A percentile compares a stretch with the other conserved stretches of the same genome.
phyloP scores from a whole-genome alignment of 192 early-diverging fungal genomes.

The Backusella westeae region DNA sequence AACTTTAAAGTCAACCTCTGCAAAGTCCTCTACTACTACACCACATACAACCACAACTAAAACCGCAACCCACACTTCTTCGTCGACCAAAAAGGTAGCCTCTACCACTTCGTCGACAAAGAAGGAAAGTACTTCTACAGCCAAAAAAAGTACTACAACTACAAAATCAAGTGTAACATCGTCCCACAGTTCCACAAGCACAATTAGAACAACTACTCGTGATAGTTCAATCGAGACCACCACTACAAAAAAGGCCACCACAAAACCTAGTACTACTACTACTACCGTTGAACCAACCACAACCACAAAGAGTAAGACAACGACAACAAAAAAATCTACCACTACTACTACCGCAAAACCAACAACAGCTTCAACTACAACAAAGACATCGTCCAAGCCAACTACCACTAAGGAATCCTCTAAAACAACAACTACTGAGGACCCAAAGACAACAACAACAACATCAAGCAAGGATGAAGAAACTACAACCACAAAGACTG shows the following conservation, averaged over 20 bases:
- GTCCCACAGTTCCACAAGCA: background rate
- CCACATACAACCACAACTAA: background rate
- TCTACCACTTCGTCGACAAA: background rate
- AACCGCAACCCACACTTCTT: background rate
- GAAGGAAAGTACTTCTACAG: background rate
- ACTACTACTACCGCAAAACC: background rate
- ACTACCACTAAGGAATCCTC: background rate
- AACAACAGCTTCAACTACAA: background rate
- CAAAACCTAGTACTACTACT: background rate
- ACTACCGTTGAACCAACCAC: background rate
- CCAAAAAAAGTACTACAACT: conserved; percentile 4
- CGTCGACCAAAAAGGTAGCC: background rate
- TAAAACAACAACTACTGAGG: background rate
- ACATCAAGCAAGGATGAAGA: background rate
- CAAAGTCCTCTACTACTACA: background rate
- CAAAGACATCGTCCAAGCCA: background rate
- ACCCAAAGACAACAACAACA: background rate
- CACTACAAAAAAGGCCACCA: background rate
- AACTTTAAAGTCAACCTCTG: background rate
- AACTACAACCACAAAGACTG: background rate
- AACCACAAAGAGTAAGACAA: background rate
- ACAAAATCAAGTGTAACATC: conserved; percentile 8
- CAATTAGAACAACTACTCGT: conserved; percentile 7
- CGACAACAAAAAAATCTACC: background rate
- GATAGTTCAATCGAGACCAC: conserved; percentile 5